Percentiles rank a stretch among this genome's conserved stretches.
These are phyloP conservation scores for Colletotrichum gloeosporioides DNA, from an alignment of 2,329 filamentous ascomycete genomes.

Conservation along the genomic window DNA sequence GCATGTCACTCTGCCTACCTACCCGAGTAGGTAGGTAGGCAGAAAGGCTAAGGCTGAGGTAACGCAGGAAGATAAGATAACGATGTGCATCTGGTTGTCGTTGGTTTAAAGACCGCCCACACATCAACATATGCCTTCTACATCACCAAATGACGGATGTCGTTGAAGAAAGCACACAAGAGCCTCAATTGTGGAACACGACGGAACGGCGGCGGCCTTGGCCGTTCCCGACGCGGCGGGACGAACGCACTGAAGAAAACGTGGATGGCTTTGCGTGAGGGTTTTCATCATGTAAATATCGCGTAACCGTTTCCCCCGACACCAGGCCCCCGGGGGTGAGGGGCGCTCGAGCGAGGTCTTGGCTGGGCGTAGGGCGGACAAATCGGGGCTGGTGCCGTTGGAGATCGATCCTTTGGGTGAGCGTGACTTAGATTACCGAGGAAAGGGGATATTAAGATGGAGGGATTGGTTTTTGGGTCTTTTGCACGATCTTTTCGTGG, in stretches of 20 bases:
- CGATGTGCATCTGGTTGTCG: not conserved
- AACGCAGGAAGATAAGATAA: not conserved
- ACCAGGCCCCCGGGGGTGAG: not conserved
- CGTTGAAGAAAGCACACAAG: not conserved
- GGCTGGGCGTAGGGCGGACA: not conserved
- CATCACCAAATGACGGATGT: not conserved
- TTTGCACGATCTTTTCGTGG: not conserved
- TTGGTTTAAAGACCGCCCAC: not conserved
- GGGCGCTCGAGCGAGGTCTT: not conserved
- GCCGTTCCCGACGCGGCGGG: not conserved
- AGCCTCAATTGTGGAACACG: slow-evolving; percentile 15
- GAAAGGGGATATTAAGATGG: not conserved
- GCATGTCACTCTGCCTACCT: not conserved
- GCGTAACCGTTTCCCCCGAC: slow-evolving; percentile 7
- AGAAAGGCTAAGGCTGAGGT: not conserved
- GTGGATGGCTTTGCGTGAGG: not conserved
- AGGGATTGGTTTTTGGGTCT: not conserved
- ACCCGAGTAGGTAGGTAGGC: not conserved
- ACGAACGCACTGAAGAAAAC: not conserved
- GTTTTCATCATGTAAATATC: slow-evolving; percentile 22
- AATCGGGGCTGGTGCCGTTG: not conserved
- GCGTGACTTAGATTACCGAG: not conserved
- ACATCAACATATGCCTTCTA: not conserved
- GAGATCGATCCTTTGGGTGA: not conserved
- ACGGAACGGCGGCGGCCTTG: not conserved